These are phyloP conservation scores for Russula olivacea DNA, from an alignment of 768 basidiomycete genomes.

Conservation along the genomic window DNA sequence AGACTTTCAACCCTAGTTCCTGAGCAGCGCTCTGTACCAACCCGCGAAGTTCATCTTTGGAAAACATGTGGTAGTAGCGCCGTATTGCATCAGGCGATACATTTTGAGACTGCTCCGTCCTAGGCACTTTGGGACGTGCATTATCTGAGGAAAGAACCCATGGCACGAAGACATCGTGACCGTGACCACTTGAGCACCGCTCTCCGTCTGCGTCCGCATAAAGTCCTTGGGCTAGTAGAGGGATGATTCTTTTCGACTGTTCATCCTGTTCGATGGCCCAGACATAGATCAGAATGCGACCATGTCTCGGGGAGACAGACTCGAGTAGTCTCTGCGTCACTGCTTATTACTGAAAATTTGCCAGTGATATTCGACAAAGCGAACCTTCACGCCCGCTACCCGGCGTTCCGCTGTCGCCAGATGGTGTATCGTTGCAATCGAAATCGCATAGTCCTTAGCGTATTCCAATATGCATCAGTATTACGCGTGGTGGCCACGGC, in stretches of 20 bases:
- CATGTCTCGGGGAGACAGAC: slow-evolving; percentile 59
- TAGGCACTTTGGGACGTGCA: slow-evolving; percentile 24
- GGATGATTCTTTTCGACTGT: slow-evolving; percentile 68
- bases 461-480: neutral
- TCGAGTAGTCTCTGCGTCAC: slow-evolving; percentile 51
- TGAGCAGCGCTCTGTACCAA: slow-evolving; percentile 60
- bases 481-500: neutral
- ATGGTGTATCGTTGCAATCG: slow-evolving; percentile 97
- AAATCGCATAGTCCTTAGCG: slow-evolving; percentile 86
- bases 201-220: slow-evolving; percentile 27
- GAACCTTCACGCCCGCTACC: slow-evolving; percentile 64
- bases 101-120: slow-evolving; percentile 24
- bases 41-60: slow-evolving; percentile 62
- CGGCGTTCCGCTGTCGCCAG: slow-evolving; percentile 76
- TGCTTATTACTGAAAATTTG: neutral
- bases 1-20: slow-evolving; percentile 50
- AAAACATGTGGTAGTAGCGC: slow-evolving; percentile 96
- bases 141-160: slow-evolving; percentile 59
- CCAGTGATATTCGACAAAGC: slow-evolving; percentile 13
- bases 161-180: slow-evolving; percentile 84
- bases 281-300: slow-evolving; percentile 86
- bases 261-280: slow-evolving; percentile 96
- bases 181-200: slow-evolving; percentile 41
- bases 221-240: slow-evolving; percentile 28
- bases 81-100: slow-evolving; percentile 51